Conservation (phyloP, 2,329 filamentous ascomycete species). For the Neopestalotiopsis sp. region DNA sequence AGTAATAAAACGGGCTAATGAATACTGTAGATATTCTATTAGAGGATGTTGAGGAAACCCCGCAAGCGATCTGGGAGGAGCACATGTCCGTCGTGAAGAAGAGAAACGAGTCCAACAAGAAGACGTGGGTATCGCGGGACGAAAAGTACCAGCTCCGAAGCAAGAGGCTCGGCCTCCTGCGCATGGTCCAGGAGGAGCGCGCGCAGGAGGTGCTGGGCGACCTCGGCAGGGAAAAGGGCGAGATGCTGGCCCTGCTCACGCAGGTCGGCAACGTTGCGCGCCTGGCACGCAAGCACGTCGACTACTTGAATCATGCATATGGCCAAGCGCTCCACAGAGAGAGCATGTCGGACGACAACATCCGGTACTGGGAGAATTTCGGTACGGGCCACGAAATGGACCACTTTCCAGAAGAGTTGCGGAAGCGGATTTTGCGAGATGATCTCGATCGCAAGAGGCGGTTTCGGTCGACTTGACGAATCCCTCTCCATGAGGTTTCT, state of each 20-base stretch:
- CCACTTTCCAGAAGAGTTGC: background rate
- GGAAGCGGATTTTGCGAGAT: background rate
- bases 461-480: background rate
- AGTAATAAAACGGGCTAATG: background rate
- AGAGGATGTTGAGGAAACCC: background rate
- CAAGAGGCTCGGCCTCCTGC: background rate
- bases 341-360: slow-evolving; percentile 2
- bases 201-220: background rate
- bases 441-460: background rate
- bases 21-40: background rate
- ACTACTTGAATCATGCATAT: background rate
- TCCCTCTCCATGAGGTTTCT: background rate
- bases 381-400: slow-evolving; percentile 1
- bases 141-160: background rate
- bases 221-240: background rate
- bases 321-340: background rate
- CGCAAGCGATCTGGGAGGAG: background rate
- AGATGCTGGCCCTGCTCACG: background rate
- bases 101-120: background rate
- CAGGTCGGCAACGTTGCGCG: background rate
- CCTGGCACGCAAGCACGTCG: background rate
- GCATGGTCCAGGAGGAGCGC: background rate
- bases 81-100: background rate
- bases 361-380: slow-evolving; percentile 7
- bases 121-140: background rate